phyloP scores from a whole-genome alignment of 306 rosid genomes.

The Ceratonia siliqua region DNA sequence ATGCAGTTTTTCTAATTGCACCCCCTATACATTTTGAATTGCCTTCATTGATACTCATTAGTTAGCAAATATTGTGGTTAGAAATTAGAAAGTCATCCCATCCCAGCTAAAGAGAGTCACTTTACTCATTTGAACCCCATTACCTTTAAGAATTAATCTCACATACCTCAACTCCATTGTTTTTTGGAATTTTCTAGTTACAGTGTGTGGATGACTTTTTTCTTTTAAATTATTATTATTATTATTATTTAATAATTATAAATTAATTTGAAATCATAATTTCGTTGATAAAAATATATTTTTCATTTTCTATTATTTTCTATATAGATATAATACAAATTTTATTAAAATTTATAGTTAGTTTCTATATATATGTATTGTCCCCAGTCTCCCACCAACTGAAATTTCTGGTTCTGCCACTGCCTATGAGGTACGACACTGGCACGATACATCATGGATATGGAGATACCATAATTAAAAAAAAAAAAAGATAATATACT shows the following conservation, averaged over 20 bases:
- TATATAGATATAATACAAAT: not conserved
- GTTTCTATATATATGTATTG: not conserved
- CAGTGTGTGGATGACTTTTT: not conserved
- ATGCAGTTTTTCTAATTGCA: not conserved
- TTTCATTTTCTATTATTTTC: not conserved
- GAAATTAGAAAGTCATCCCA: not conserved
- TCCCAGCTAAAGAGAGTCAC: too few species aligned
- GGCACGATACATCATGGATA: too few species aligned
- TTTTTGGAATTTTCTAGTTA: not conserved
- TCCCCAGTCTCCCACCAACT: not conserved
- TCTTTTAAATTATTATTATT: too few species aligned
- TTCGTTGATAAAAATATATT: not conserved
- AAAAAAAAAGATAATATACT: too few species aligned
- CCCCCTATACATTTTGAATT: not conserved
- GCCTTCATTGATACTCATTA: not conserved
- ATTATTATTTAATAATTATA: not conserved
- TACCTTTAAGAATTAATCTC: not conserved
- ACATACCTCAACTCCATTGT: not conserved
- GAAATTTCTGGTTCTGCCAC: not conserved
- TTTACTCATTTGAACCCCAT: not conserved
- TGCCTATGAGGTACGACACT: too few species aligned
- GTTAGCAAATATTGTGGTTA: not conserved
- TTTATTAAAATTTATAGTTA: not conserved
- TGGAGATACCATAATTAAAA: too few species aligned
- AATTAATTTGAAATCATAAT: not conserved